phyloP scores from a whole-genome alignment of 2,329 filamentous ascomycete species.

The Claviceps quebecensis region DNA sequence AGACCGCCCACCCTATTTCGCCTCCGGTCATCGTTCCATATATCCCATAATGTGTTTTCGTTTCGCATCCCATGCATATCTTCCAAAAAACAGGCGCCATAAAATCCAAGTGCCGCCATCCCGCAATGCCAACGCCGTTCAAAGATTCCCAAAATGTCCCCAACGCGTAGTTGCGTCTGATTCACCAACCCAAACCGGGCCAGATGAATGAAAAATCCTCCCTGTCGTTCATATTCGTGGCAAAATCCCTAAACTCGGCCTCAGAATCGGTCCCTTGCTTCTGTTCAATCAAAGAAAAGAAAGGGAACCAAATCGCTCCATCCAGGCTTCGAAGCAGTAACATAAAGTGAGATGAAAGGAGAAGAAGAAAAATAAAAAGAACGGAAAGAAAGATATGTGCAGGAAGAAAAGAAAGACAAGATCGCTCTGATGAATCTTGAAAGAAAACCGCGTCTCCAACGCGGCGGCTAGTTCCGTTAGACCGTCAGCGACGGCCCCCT shows the following conservation, averaged over 20 bases:
- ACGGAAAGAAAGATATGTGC: background rate
- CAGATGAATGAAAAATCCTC: background rate
- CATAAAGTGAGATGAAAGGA: background rate
- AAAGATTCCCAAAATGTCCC: background rate
- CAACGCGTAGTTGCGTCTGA: background rate
- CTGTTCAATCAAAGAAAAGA: no score
- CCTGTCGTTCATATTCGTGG: slow-evolving; percentile 3
- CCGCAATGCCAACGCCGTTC: slow-evolving; percentile 1
- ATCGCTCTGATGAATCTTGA: background rate
- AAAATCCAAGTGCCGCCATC: background rate
- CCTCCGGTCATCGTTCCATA: background rate
- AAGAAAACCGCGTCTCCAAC: background rate
- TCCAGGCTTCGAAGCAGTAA: background rate
- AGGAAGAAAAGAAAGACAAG: background rate
- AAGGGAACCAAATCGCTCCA: no score
- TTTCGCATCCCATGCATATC: background rate
- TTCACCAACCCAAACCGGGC: background rate
- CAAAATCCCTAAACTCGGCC: background rate
- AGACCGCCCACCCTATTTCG: background rate
- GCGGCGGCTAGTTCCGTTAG: background rate
- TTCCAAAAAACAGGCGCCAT: background rate
- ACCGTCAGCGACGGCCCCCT: slow-evolving; percentile 14
- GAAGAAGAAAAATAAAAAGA: background rate
- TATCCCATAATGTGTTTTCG: background rate
- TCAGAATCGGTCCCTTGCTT: no score